phyloP scores from a whole-genome alignment of 495 filamentous ascomycete species.

The Podospora sp. region DNA sequence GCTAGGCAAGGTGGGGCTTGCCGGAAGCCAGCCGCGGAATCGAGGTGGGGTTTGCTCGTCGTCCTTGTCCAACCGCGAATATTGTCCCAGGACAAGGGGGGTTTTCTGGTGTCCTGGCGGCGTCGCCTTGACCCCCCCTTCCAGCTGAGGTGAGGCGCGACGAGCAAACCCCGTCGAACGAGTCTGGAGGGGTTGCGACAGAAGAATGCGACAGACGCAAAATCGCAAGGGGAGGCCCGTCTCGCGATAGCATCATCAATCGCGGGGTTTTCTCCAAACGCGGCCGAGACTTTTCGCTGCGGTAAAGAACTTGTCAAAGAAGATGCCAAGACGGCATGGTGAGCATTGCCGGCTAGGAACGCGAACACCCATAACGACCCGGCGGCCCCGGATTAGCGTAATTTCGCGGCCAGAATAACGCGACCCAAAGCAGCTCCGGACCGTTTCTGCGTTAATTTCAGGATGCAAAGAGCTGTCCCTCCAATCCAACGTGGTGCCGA shows the following conservation, averaged over 20 bases:
- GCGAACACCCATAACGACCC: slow-evolving; percentile 14
- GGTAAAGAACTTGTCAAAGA: slow-evolving; percentile 19
- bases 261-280: background rate
- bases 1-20: slow-evolving; percentile 18
- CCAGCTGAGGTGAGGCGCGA: background rate
- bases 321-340: slow-evolving; percentile 27
- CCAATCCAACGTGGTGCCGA: slow-evolving; percentile 15
- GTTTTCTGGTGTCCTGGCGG: background rate
- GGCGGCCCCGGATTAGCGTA: slow-evolving; percentile 34
- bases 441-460: slow-evolving; percentile 25
- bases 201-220: no score
- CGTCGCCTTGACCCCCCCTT: background rate
- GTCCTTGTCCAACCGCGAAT: background rate
- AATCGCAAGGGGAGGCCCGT: background rate
- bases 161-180: background rate
- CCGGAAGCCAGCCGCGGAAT: slow-evolving; percentile 26
- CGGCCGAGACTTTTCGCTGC: background rate
- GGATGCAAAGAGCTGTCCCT: slow-evolving; percentile 22
- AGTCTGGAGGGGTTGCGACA: no score
- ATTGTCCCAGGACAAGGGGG: background rate
- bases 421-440: slow-evolving; percentile 22
- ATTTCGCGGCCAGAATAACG: slow-evolving; percentile 24
- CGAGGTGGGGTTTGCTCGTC: slow-evolving; percentile 18
- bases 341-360: slow-evolving; percentile 17
- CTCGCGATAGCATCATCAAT: background rate